A percentile compares a stretch with the other conserved stretches of the same genome.
These are phyloP conservation scores for Antarctomyces pellizariae DNA, from an alignment of 495 filamentous ascomycete genomes.

Conservation along the genomic window DNA sequence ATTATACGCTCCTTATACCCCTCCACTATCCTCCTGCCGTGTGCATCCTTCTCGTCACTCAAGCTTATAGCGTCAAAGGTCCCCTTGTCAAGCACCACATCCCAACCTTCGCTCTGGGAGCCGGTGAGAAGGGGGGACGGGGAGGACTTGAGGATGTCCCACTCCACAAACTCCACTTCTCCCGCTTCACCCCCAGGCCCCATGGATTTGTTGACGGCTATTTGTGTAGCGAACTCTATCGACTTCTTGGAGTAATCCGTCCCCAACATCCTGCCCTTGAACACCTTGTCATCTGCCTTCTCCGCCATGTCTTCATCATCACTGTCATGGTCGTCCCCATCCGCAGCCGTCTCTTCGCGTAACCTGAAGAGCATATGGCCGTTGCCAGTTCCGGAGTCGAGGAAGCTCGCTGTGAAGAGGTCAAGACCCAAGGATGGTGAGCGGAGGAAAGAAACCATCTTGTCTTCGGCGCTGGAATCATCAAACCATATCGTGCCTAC, in stretches of 20 bases:
- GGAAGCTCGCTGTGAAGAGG: constrained; percentile 16
- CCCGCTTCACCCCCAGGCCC: constrained; percentile 3
- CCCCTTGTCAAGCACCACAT: constrained; percentile 85
- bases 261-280: constrained; percentile 43
- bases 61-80: constrained; percentile 88
- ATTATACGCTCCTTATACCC: constrained; percentile 44
- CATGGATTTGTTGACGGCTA: constrained; percentile 16
- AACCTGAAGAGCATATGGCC: constrained; percentile 67
- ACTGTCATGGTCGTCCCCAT: constrained; percentile 9
- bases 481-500: constrained; percentile 56
- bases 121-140: constrained; percentile 15
- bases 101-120: constrained; percentile 30
- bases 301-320: constrained; percentile 5
- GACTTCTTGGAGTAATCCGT: constrained; percentile 66
- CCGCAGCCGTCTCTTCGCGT: constrained; percentile 25
- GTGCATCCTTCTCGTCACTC: constrained; percentile 29
- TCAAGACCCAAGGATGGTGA: constrained; percentile 1
- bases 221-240: constrained; percentile 40
- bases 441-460: constrained; percentile 32
- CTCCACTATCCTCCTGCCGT: constrained; percentile 38
- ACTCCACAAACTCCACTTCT: constrained; percentile 38
- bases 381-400: constrained; percentile 77
- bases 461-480: constrained; percentile 42
- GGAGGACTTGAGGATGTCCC: constrained; percentile 45
- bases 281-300: constrained; percentile 15